A percentile compares a stretch with the other conserved stretches of the same genome.
phyloP scores from a whole-genome alignment of 371 early-diverging fungal species.

The Entomophthora muscae region DNA sequence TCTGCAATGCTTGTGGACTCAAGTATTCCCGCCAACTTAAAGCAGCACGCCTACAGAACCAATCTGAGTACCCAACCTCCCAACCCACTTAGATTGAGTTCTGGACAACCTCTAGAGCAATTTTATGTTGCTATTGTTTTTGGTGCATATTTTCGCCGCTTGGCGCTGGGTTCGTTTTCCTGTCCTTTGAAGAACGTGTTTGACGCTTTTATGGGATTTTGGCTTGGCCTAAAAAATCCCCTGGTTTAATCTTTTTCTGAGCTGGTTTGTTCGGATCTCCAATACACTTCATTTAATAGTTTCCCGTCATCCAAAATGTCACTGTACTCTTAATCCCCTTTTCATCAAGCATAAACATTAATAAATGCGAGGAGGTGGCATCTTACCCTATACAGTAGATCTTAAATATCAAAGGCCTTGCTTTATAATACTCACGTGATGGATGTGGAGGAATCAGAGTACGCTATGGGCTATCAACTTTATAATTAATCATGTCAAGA shows the following conservation, averaged over 20 bases:
- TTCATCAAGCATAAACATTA: neutral
- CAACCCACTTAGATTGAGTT: neutral
- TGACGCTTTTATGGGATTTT: neutral
- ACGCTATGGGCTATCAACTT: too few relatives aligned
- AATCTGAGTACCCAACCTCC: neutral
- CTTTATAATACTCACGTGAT: neutral
- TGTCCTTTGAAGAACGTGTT: neutral
- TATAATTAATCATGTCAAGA: too few relatives aligned
- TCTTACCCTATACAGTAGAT: neutral
- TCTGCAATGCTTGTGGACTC: constrained; percentile 59
- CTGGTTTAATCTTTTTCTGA: neutral
- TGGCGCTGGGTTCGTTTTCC: neutral
- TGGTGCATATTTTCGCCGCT: neutral
- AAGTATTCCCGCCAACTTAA: constrained; percentile 30
- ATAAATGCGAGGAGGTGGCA: neutral
- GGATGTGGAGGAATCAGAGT: too few relatives aligned
- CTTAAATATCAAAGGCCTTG: neutral
- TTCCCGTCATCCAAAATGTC: neutral
- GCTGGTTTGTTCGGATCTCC: neutral
- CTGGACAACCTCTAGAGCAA: neutral
- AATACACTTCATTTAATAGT: neutral
- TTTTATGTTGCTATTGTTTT: neutral
- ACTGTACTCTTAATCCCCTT: neutral
- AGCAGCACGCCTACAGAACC: neutral
- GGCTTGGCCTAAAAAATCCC: neutral